Evolutionary conservation across 345 rosid genomes (phyloP), one percentile per base, ranked within the genome.

Genomic region (Sisymbrium altissimum): DNA sequence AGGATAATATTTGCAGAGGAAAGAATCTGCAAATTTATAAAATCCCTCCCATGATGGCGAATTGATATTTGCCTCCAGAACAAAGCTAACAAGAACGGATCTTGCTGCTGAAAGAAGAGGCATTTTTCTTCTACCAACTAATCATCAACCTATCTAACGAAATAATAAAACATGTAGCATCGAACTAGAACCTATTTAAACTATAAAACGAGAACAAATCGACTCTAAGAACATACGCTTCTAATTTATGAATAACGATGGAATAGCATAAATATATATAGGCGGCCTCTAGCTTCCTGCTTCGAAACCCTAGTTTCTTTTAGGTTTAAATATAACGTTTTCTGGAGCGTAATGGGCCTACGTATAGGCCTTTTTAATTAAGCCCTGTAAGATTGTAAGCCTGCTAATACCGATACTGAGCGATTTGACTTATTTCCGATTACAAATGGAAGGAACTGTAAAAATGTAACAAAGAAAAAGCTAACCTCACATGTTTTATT

Each of bases 91-190:
- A 85, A 85, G 87, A 61, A 83, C 61, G 45, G 45, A 83, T 82
- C 73, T 84, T 82, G 89, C 75, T 83, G 89, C 89, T 64, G 92
- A 87, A 85, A 87, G 87, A 79, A 40, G 87, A 82, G 92, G 89
- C 87, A 70, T 46, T 76, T 43, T 75, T 23, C 18, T 40, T 33
- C 7, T 2, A 6, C 19, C 25, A 23, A 23, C 3, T 23, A 21
- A 23, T 44, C n/a, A n/a, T n/a, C n/a, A n/a, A n/a, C n/a, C n/a
- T n/a, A n/a, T n/a, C n/a, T n/a, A n/a, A n/a, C n/a, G n/a, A n/a
- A n/a, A n/a, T n/a, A n/a, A n/a, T n/a, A n/a, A n/a, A n/a, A n/a
- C n/a, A n/a, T n/a, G n/a, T n/a, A n/a, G n/a, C n/a, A n/a, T n/a
- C n/a, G n/a, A n/a, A n/a, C n/a, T n/a, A n/a, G n/a, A n/a, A n/a